Percentiles rank a stretch among this genome's conserved stretches.
These are phyloP conservation scores for Papiliotrema fonsecae DNA, from an alignment of 1,284 basidiomycete species.

Conservation along the genomic window DNA sequence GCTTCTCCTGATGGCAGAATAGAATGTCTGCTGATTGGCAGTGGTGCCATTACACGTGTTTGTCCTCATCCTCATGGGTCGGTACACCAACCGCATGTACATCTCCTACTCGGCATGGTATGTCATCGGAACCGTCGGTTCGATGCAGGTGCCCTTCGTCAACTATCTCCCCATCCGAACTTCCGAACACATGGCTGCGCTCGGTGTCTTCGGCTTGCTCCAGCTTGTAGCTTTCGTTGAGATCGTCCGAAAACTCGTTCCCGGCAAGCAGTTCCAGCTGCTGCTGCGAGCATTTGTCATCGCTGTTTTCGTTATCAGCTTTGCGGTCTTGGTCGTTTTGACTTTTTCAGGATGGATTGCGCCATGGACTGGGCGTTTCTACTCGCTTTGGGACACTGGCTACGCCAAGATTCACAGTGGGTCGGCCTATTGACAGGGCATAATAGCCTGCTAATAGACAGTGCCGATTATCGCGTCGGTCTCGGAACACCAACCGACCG, in stretches of 20 bases:
- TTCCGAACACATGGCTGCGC: constrained; percentile 97
- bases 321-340: constrained; percentile 65
- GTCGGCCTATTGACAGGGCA: constrained; percentile 32
- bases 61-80: constrained; percentile 92
- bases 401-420: constrained; percentile 85
- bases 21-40: constrained; percentile 8
- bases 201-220: constrained; percentile 93
- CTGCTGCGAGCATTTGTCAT: constrained; percentile 69
- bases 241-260: constrained; percentile 81
- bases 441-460: constrained; percentile 15
- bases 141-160: constrained; percentile 99
- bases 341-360: constrained; percentile 96
- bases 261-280: constrained; percentile 87
- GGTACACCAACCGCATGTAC: constrained; percentile 87
- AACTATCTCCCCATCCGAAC: constrained; percentile 98
- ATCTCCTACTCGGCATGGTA: constrained; percentile 97
- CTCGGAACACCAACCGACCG: constrained; percentile 99
- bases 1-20: constrained; percentile 4
- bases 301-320: constrained; percentile 66
- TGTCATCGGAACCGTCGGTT: constrained; percentile 90
- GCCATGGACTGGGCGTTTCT: constrained; percentile 99
- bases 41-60: constrained; percentile 95
- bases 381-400: constrained; percentile 98
- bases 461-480: constrained; percentile 98
- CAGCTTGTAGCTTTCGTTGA: constrained; percentile 95